Evolutionary conservation across 768 basidiomycete species (phyloP), one percentile per base, ranked within the genome.

Genomic region (Auricularia cornea): DNA sequence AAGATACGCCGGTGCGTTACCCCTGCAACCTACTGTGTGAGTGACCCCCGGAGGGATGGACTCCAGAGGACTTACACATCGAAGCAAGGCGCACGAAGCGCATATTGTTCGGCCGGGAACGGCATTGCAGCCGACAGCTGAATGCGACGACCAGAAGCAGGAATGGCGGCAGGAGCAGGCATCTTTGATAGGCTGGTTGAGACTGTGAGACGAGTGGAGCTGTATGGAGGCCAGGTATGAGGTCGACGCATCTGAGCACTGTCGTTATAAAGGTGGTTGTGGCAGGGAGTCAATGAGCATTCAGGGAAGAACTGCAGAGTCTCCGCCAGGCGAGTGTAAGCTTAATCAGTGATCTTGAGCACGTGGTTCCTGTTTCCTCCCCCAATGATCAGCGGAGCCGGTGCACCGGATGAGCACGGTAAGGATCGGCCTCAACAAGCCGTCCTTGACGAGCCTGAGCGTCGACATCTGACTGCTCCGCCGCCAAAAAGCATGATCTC

Each of bases 131-230:
- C 77, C 59, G 73, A 74, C 54, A 89, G 75, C 0, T 87, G 79
- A 61, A 89, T 71, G 66, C 89, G 86, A 69, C 79, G 84, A 14
- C 90, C 90, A 1, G 89, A 88, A 2, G 85, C 81, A 0, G 87
- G 84, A 0, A 80, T 74, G 5, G 31, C n/a, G 11, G 63, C 33
- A 32, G n/a, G 35, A 31, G 41, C 26, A 28, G 61, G 56, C 54
- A 57, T 57, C 26, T 48, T 18, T 38, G 16, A 38, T 8, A 14
- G 44, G 6, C 6, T 20, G 20, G 11, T 14, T 18, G 44, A 48
- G 44, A 48, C 5, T 18, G 10, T 8, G 20, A 12, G 20, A 23
- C 6, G 16, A 23, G 16, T 48, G 20, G 44, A 48, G 16, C 12
- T 48, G 44, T 38, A 38, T 14, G 8, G 44, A 48, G 44, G 44